phyloP scores from a whole-genome alignment of 192 early-diverging fungal species.

The Backusella australiensis region DNA sequence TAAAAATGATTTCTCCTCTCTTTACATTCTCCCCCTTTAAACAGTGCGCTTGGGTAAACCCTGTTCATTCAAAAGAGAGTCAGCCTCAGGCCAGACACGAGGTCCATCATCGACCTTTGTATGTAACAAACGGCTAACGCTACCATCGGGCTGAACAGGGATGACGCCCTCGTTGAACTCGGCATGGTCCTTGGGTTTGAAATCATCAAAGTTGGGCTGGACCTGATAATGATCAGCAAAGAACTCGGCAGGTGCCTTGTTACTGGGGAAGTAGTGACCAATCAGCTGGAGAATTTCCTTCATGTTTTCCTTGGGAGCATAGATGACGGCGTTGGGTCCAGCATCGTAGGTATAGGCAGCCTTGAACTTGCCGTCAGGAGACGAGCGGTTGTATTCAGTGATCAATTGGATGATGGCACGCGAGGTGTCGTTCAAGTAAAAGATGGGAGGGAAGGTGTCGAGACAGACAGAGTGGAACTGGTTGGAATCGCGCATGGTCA shows the following conservation, averaged over 20 bases:
- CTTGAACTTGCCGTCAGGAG: slow-evolving; percentile 51
- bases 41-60: slow-evolving; percentile 53
- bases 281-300: slow-evolving; percentile 82
- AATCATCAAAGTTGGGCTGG: slow-evolving; percentile 25
- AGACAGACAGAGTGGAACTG: slow-evolving; percentile 98
- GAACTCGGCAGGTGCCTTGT: slow-evolving; percentile 37
- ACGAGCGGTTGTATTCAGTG: slow-evolving; percentile 75
- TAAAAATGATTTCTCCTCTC: background rate
- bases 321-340: slow-evolving; percentile 98
- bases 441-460: slow-evolving; percentile 98
- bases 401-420: slow-evolving; percentile 83
- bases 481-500: slow-evolving; percentile 98
- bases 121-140: slow-evolving; percentile 86
- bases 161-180: slow-evolving; percentile 53
- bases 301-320: slow-evolving; percentile 79
- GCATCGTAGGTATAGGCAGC: slow-evolving; percentile 99
- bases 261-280: slow-evolving; percentile 80
- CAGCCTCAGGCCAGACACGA: slow-evolving; percentile 61
- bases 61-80: slow-evolving; percentile 58
- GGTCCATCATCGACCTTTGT: slow-evolving; percentile 93
- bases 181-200: slow-evolving; percentile 40
- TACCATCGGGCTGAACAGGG: slow-evolving; percentile 62
- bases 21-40: background rate
- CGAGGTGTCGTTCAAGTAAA: slow-evolving; percentile 96
- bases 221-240: slow-evolving; percentile 56